Evolutionary conservation across 768 basidiomycete genomes (phyloP), one percentile per base, ranked within the genome.

Genomic region (Boletus reticulatus): DNA sequence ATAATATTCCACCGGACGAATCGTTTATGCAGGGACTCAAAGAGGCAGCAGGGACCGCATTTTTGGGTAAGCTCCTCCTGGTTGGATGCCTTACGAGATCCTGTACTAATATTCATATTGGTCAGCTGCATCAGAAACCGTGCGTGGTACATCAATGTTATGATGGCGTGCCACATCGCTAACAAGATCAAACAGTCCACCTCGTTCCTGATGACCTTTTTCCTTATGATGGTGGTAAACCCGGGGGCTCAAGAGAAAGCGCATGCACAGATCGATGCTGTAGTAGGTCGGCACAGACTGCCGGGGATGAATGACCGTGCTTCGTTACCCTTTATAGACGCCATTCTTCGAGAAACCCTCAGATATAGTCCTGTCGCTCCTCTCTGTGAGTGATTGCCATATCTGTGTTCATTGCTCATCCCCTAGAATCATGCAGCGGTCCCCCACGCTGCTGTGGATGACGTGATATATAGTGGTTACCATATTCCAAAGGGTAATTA

Each of bases 401-500:
- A 14, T 36, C 14, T 13, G 20, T 8, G 42, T n/a, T 9, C 10
- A 12, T 43, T 16, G 11, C 22, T 43, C 11, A 43, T 14, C 42
- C 9, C 20, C 12, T 24, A 14, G 9, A 24, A 43, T 24, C 20
- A 10, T 24, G 22, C 42, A 43, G 13, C 42, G 6, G 9, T 43
- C 12, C 42, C 42, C 5, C 42, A 43, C 24, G 10, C 42, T 43
- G 22, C 42, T 19, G 13, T 43, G 43, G 16, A 29, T 16, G 43
- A 44, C 14, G 43, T 17, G 6, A 10, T 29, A 24, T 44, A 44
- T 29, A 60, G 65, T 32, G 74, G 76, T 13, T 79, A 78, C 52
- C 66, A 76, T 8, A 85, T 85, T 45, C 83, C 83, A 7, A 74
- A 75, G 53, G 60, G 60, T 61, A n/a, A 31, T 12, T 50, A 19